These are phyloP conservation scores for Cardamine occulta DNA, from an alignment of 345 rosid genomes.

Conservation along the genomic window DNA sequence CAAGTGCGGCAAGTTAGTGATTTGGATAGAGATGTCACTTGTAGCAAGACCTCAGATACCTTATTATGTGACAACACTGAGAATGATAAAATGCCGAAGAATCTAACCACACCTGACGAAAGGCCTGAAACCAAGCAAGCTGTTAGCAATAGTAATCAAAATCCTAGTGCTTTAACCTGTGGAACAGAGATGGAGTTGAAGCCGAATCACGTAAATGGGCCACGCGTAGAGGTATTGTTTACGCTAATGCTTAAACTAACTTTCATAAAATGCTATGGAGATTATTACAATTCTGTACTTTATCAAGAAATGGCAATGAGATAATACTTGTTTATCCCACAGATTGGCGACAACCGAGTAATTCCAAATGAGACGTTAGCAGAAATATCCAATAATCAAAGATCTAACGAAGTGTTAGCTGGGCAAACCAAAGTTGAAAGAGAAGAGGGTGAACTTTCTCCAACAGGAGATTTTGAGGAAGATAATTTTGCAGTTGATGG, in stretches of 20 bases:
- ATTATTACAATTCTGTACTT: background rate
- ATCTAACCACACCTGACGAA: slow-evolving; percentile 17
- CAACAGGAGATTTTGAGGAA: slow-evolving; percentile 91
- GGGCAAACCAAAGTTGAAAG: slow-evolving; percentile 76
- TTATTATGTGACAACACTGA: slow-evolving; percentile 30
- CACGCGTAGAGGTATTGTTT: slow-evolving; percentile 61
- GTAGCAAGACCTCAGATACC: slow-evolving; percentile 30
- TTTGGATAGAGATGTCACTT: slow-evolving; percentile 25
- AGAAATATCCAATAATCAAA: slow-evolving; percentile 54
- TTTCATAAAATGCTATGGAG: background rate
- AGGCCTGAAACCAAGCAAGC: slow-evolving; percentile 21
- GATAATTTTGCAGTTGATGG: slow-evolving; percentile 79
- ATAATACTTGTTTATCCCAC: slow-evolving; percentile 20
- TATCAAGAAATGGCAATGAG: slow-evolving; percentile 14
- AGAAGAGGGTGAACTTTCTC: slow-evolving; percentile 99
- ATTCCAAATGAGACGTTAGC: slow-evolving; percentile 58
- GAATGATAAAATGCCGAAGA: slow-evolving; percentile 30
- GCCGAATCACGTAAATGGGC: slow-evolving; percentile 56
- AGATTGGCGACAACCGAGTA: slow-evolving; percentile 58
- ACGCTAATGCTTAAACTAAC: background rate
- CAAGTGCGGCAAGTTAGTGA: slow-evolving; percentile 62
- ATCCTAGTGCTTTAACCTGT: slow-evolving; percentile 52
- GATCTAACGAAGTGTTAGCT: slow-evolving; percentile 55
- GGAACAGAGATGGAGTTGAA: slow-evolving; percentile 60
- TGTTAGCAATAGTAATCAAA: slow-evolving; percentile 53